A percentile compares a stretch with the other conserved stretches of the same genome.
Conservation (phyloP, 257 asterid genomes). For the Verbena officinalis region DNA sequence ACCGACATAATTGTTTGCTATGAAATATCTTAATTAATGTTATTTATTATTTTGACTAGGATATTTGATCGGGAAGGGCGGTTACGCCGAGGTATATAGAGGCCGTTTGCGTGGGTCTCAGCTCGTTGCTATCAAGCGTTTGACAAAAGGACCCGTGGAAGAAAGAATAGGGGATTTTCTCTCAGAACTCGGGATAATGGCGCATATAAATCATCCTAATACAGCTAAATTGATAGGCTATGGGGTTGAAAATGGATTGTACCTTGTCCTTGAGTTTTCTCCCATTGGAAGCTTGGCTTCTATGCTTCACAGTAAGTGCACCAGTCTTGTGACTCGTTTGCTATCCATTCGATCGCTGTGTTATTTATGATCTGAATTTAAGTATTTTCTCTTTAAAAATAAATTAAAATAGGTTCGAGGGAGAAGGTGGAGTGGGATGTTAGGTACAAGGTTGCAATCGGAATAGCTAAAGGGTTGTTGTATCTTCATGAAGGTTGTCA, state of each 20-base stretch:
- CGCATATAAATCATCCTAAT: slow-evolving; percentile 90
- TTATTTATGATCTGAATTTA: background rate
- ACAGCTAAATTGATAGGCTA: slow-evolving; percentile 92
- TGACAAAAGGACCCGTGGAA: slow-evolving; percentile 61
- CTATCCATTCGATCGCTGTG: background rate
- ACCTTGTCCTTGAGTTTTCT: slow-evolving; percentile 90
- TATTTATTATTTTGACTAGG: slow-evolving; percentile 33
- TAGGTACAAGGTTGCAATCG: slow-evolving; percentile 79
- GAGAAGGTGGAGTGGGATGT: slow-evolving; percentile 71
- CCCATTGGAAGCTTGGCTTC: slow-evolving; percentile 94
- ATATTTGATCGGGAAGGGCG: slow-evolving; percentile 86
- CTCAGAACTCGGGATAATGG: slow-evolving; percentile 96
- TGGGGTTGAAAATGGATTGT: slow-evolving; percentile 89
- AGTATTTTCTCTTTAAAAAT: slow-evolving; percentile 4
- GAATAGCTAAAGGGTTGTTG: slow-evolving; percentile 78
- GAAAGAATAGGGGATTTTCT: slow-evolving; percentile 79
- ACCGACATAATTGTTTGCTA: too few species aligned
- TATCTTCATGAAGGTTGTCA: slow-evolving; percentile 95
- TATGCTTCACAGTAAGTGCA: slow-evolving; percentile 84
- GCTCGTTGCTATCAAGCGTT: slow-evolving; percentile 81
- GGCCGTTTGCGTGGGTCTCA: slow-evolving; percentile 72
- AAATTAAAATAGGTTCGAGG: slow-evolving; percentile 50
- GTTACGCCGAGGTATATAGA: slow-evolving; percentile 89
- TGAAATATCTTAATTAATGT: background rate
- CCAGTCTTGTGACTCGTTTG: background rate